Base-by-base conservation (phyloP, 352 stramenopile genomes). In the Globisporangium polare region DNA sequence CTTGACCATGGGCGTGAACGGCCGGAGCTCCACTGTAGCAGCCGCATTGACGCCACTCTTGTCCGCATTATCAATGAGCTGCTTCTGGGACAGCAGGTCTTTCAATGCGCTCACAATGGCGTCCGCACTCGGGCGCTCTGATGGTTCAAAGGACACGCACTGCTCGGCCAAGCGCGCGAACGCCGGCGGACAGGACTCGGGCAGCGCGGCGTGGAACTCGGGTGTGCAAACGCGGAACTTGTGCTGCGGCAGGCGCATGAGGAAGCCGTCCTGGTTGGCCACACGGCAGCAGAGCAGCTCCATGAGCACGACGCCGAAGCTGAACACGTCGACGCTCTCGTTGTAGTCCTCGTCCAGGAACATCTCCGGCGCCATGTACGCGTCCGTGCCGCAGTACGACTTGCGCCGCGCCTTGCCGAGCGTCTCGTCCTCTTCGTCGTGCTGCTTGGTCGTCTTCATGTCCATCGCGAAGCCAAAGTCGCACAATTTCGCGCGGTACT, bases 231-330 rank as follows among this genome's bases (percentile, higher is more conserved):
- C 69, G 29, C 76, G 70, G 65, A 95, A 95, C 61, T 95, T 95
- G 66, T 77, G 74, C 64, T 92, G 82, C n/a, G 86, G 86, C 13
- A 94, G 67, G 39, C 86, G 86, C 84, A 86, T 73, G 27, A 95
- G 59, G 53, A 95, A 95, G 13, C 76, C 81, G 58, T 95, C 83
- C 2, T 80, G 67, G 69, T 92, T 95, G 46, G 77, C 83, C 24
- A 86, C 70, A 52, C 84, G 86, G 45, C 86, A 92, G 71, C 86
- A 95, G 26, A 94, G 58, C 54, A 94, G 75, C 67, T 95, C 86
- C 79, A 95, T 94, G n/a, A 95, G 71, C 63, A 95, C 85, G 49
- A 95, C 74, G 24, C 86, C 86, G 53, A 89, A 92, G 67, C 83
- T 92, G 61, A 93, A 95, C 29, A 92, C 80, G 65, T 95, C 86